Evolutionary conservation across 2,329 filamentous ascomycete genomes (phyloP).

Genomic region (Penicillium oxalicum): DNA sequence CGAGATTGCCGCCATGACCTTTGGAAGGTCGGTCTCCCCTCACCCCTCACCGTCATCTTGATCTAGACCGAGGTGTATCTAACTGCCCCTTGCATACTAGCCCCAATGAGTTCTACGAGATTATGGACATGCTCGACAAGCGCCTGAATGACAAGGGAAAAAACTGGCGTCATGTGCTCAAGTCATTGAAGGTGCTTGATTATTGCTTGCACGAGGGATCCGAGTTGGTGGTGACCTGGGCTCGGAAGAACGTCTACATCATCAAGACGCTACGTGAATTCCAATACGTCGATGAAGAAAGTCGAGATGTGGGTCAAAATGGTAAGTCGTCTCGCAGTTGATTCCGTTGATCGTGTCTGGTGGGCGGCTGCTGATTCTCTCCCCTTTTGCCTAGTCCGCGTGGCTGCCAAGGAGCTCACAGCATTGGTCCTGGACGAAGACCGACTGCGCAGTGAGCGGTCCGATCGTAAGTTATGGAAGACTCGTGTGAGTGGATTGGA

Average conservation of each 20-base stretch:
- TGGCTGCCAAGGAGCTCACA: slow-evolving; percentile 93
- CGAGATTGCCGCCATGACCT: slow-evolving; percentile 96
- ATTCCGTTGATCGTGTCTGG: not conserved
- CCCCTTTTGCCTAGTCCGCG: slow-evolving; percentile 60
- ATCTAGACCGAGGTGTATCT: not conserved
- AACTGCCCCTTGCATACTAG: slow-evolving; percentile 42
- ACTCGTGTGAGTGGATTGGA: slow-evolving; percentile 91
- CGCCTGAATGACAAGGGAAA: slow-evolving; percentile 98
- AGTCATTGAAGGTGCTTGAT: slow-evolving; percentile 94
- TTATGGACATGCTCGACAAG: slow-evolving; percentile 99
- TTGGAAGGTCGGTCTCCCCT: slow-evolving; percentile 69
- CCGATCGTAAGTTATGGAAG: slow-evolving; percentile 92
- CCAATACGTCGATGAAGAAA: slow-evolving; percentile 92
- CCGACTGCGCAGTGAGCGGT: slow-evolving; percentile 79
- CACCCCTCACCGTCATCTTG: not conserved
- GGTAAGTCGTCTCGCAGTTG: slow-evolving; percentile 52
- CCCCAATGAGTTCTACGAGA: slow-evolving; percentile 96
- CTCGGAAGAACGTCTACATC: slow-evolving; percentile 95
- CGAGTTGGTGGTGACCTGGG: slow-evolving; percentile 95
- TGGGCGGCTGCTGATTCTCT: slow-evolving; percentile 2
- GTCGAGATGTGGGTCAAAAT: slow-evolving; percentile 91
- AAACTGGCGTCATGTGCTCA: slow-evolving; percentile 97
- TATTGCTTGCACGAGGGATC: slow-evolving; percentile 97
- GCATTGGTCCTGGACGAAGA: slow-evolving; percentile 90
- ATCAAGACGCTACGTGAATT: slow-evolving; percentile 98